phyloP scores from a whole-genome alignment of 2,329 filamentous ascomycete genomes.

The Monosporascus ibericus region DNA sequence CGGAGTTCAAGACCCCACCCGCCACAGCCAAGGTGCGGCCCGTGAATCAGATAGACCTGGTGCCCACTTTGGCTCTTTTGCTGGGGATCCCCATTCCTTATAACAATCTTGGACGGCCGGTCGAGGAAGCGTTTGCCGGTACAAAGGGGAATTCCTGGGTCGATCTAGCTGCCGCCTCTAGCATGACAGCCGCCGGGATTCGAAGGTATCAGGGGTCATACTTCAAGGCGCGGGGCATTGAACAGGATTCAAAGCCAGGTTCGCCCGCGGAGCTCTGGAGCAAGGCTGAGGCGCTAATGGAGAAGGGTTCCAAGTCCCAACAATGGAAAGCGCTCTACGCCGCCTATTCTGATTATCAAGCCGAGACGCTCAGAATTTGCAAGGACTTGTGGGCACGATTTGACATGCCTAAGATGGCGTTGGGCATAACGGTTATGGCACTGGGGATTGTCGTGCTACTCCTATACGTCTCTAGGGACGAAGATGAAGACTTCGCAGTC shows the following conservation, averaged over 20 bases:
- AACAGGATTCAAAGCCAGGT: slow-evolving; percentile 50
- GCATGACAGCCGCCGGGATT: slow-evolving; percentile 77
- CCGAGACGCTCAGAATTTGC: slow-evolving; percentile 71
- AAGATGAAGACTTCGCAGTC: slow-evolving; percentile 48
- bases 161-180: slow-evolving; percentile 71
- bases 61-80: slow-evolving; percentile 82
- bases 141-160: slow-evolving; percentile 62
- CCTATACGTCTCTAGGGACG: slow-evolving; percentile 61
- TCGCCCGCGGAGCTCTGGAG: slow-evolving; percentile 53
- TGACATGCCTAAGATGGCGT: slow-evolving; percentile 77
- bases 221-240: slow-evolving; percentile 62
- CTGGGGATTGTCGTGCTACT: slow-evolving; percentile 63
- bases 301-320: slow-evolving; percentile 31
- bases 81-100: slow-evolving; percentile 90
- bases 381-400: slow-evolving; percentile 88
- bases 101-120: slow-evolving; percentile 89
- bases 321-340: slow-evolving; percentile 40
- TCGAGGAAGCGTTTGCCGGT: slow-evolving; percentile 87
- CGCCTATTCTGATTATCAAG: slow-evolving; percentile 68
- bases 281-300: slow-evolving; percentile 34
- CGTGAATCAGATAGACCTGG: slow-evolving; percentile 84
- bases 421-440: slow-evolving; percentile 68
- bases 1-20: slow-evolving; percentile 52
- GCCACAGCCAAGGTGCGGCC: slow-evolving; percentile 71
- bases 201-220: slow-evolving; percentile 86